Conservation (phyloP, 2,329 filamentous ascomycete species). For the Epichloe hybrida region DNA sequence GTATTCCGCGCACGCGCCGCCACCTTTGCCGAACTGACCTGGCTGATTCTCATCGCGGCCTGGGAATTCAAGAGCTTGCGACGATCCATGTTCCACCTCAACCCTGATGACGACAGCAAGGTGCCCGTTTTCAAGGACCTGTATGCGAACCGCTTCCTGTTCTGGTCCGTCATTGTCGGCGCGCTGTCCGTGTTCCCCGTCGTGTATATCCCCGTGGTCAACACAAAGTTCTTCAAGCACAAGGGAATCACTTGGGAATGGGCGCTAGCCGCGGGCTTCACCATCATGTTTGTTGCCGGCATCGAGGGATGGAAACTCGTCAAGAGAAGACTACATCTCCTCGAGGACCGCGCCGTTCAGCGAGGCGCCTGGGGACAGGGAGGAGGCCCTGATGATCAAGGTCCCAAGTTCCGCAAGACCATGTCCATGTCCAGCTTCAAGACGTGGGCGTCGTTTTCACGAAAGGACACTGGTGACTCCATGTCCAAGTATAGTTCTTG, state of each 20-base stretch:
- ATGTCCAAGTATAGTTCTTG: constrained; percentile 14
- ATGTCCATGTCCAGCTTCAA: constrained; percentile 40
- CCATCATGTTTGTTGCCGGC: constrained; percentile 50
- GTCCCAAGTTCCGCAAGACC: constrained; percentile 31
- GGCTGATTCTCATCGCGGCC: constrained; percentile 59
- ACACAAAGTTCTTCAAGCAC: constrained; percentile 60
- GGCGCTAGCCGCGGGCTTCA: constrained; percentile 51
- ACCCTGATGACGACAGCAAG: constrained; percentile 34
- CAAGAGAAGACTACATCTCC: constrained; percentile 44
- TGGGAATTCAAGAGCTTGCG: constrained; percentile 68
- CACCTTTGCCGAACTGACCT: constrained; percentile 60
- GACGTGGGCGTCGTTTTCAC: constrained; percentile 30
- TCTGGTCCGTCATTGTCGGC: constrained; percentile 50
- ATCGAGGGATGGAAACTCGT: constrained; percentile 59
- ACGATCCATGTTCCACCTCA: constrained; percentile 56
- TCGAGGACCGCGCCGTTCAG: constrained; percentile 38
- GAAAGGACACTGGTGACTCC: constrained; percentile 28
- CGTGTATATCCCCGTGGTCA: constrained; percentile 61
- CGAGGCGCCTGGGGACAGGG: constrained; percentile 40
- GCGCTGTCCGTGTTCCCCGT: constrained; percentile 51
- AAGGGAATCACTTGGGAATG: constrained; percentile 61
- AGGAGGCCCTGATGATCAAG: constrained; percentile 32
- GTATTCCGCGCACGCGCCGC: constrained; percentile 61
- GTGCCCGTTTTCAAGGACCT: constrained; percentile 48
- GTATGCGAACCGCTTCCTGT: constrained; percentile 57